These are phyloP conservation scores for Fusarium chuoi DNA, from an alignment of 2,329 filamentous ascomycete genomes.

Conservation along the genomic window DNA sequence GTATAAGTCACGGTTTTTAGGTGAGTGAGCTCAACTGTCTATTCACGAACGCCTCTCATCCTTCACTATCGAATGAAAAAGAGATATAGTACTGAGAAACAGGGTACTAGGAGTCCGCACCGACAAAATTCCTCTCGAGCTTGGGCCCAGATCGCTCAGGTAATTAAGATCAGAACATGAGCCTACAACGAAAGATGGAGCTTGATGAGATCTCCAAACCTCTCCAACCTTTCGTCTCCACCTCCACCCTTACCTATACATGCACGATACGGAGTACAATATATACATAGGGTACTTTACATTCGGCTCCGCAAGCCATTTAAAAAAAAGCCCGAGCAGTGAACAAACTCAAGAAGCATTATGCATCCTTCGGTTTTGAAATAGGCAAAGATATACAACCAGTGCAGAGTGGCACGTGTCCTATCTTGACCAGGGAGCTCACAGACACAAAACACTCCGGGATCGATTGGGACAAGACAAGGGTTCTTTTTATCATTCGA, in stretches of 20 bases:
- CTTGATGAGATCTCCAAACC: conserved; percentile 24
- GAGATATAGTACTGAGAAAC: neutral
- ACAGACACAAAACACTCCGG: conserved; percentile 7
- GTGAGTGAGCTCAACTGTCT: conserved; percentile 10
- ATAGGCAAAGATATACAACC: conserved; percentile 25
- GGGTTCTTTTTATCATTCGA: conserved; percentile 13
- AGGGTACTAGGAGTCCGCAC: conserved; percentile 15
- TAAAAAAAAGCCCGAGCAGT: neutral
- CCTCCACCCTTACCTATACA: conserved; percentile 17
- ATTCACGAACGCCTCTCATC: neutral
- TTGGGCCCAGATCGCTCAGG: neutral
- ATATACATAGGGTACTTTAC: neutral
- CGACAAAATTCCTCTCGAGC: conserved; percentile 21
- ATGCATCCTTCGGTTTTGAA: conserved; percentile 10
- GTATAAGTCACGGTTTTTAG: conserved; percentile 20
- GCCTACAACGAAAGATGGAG: conserved; percentile 13
- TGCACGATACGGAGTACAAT: neutral
- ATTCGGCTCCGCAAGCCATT: conserved; percentile 4
- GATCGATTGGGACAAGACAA: conserved; percentile 5
- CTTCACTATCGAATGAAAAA: neutral
- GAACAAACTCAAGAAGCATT: conserved; percentile 6
- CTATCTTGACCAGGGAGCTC: conserved; percentile 20
- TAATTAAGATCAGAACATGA: conserved; percentile 8
- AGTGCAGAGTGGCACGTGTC: conserved; percentile 44
- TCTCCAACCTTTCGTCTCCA: conserved; percentile 35